These are phyloP conservation scores for Mucor racemosus DNA, from an alignment of 371 early-diverging fungal genomes.

Conservation along the genomic window DNA sequence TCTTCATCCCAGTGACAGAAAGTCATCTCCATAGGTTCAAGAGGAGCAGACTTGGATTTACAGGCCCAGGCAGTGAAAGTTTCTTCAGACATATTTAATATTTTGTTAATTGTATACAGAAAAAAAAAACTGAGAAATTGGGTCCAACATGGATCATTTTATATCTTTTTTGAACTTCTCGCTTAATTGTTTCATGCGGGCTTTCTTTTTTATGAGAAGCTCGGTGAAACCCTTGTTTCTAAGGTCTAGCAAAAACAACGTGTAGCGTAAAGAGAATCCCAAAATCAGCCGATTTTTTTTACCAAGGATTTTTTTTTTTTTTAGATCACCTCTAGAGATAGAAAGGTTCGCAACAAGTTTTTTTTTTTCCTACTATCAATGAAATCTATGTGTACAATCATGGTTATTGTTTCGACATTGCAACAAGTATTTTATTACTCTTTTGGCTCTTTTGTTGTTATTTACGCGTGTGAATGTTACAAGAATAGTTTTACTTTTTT, in stretches of 20 bases:
- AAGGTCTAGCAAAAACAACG: neutral
- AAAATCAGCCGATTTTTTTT: constrained; percentile 32
- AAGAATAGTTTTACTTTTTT: neutral
- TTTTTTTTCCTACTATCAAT: neutral
- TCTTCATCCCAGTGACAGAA: constrained; percentile 52
- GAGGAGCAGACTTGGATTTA: constrained; percentile 29
- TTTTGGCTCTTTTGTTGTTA: neutral
- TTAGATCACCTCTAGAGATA: constrained; percentile 7
- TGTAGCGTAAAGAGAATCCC: neutral
- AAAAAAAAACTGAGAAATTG: constrained; percentile 12
- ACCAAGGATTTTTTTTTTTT: constrained; percentile 5
- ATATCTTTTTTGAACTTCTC: constrained; percentile 10
- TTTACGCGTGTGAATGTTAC: neutral
- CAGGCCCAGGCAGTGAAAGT: constrained; percentile 38
- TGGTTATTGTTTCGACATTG: neutral
- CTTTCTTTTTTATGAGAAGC: constrained; percentile 4
- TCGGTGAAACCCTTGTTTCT: constrained; percentile 25
- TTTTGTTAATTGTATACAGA: constrained; percentile 9
- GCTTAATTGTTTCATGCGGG: constrained; percentile 15
- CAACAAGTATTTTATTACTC: neutral
- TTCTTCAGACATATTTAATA: constrained; percentile 33
- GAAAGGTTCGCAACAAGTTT: neutral
- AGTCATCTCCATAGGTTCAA: constrained; percentile 29
- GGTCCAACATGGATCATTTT: constrained; percentile 1
- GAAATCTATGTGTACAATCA: neutral